Percentiles rank a stretch among this genome's conserved stretches.
Evolutionary conservation across 129 eudicot genomes (phyloP).

Genomic region (Flaveria bidentis): DNA sequence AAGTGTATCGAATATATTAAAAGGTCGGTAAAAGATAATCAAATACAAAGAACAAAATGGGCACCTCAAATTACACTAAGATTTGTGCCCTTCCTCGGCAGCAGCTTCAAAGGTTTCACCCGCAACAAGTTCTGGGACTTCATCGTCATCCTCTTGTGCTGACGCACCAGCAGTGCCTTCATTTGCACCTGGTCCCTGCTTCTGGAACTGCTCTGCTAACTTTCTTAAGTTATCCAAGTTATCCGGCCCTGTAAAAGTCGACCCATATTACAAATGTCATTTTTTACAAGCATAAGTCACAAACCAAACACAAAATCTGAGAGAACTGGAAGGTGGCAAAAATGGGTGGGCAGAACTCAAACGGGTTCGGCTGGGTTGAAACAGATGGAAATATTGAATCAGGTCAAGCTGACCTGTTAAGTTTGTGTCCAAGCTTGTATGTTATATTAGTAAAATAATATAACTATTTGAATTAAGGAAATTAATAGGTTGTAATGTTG

Average conservation of each 20-base stretch:
- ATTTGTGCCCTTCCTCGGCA: constrained; percentile 51
- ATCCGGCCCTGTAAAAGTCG: constrained; percentile 26
- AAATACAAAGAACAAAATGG: not conserved
- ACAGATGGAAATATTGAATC: too few relatives aligned
- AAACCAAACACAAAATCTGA: not conserved
- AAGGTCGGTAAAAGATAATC: not conserved
- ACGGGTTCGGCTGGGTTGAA: too few relatives aligned
- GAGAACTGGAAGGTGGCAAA: not conserved
- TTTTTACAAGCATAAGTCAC: not conserved
- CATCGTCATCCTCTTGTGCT: constrained; percentile 58
- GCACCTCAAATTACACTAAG: constrained; percentile 18
- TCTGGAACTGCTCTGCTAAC: constrained; percentile 70
- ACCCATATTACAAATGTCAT: not conserved
- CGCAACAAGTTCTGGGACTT: constrained; percentile 71
- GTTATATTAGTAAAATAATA: too few relatives aligned
- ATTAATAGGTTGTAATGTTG: too few relatives aligned
- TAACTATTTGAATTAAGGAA: too few relatives aligned
- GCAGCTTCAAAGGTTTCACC: constrained; percentile 75
- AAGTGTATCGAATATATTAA: not conserved
- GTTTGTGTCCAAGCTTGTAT: too few relatives aligned
- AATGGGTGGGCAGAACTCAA: too few relatives aligned
- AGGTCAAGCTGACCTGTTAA: too few relatives aligned
- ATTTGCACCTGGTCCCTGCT: constrained; percentile 47
- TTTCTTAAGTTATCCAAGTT: constrained; percentile 45
- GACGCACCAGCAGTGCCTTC: constrained; percentile 20